Evolutionary conservation across 148 eudicot species (phyloP), one percentile per base, ranked within the genome.

Genomic region (Linanthus parryae): DNA sequence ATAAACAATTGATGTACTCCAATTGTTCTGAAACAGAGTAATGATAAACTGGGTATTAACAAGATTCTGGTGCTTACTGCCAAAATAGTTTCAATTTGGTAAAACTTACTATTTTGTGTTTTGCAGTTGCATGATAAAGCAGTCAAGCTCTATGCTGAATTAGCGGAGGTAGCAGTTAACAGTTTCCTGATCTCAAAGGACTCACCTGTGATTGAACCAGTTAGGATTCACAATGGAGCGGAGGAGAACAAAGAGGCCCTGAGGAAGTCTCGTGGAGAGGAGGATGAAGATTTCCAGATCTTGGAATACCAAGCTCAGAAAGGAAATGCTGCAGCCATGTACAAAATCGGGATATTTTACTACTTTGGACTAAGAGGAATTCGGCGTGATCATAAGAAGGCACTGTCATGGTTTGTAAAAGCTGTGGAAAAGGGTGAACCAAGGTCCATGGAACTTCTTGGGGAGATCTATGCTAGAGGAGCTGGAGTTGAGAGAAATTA

Each of bases 201-300:
- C 48, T 76, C 96, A 1, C 91, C 94, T 7, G 94, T 87, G 42
- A 47, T 84, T 16, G 99, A 87, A 61, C 83, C 94, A 23, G 69
- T 92, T 23, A 73, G 99, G 71, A 87, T 92, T 30, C 96, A 92
- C 65, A 75, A 48, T 34, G 99, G 99, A 14, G 73, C 85, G 19
- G 99, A 92, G 82, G 99, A 92, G 63, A 92, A 92, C 31, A 88
- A 84, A 73, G 96, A 87, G 51, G 96, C 91, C 27, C 60, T 92
- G 29, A 87, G 99, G 67, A 92, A 84, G 64, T 92, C 90, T 1
- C 70, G 88, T 49, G 99, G 99, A 40, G 99, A 92, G 62, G 94
- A 92, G 36, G 99, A 92, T 64, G 99, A 92, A 61, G 99, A 88
- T 73, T 92, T 92, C 62, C 99, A 84, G 67, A 92, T 92, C 45